Evolutionary conservation across 106 monocot genomes (phyloP).

Genomic region (Dactylorhiza incarnata): DNA sequence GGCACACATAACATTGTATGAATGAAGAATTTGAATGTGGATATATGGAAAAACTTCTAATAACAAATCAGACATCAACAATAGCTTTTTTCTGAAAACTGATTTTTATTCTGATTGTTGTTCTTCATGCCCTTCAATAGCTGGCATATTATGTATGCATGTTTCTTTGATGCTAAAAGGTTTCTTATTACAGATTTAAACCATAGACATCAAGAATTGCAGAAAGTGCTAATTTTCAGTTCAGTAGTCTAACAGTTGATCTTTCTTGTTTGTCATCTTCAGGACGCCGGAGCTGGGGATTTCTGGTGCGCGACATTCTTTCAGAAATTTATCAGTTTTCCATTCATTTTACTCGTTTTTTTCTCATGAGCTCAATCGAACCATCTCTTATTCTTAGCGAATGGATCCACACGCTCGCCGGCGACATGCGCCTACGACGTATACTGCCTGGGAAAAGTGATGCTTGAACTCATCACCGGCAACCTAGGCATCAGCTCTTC

Average conservation of each 20-base stretch:
- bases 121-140: too few relatives aligned
- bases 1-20: too few relatives aligned
- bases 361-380: not conserved
- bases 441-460: constrained; percentile 59
- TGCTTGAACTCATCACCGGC: constrained; percentile 58
- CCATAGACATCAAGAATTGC: too few relatives aligned
- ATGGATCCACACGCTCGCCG: constrained; percentile 18
- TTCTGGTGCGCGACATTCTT: constrained; percentile 5
- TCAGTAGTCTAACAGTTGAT: not conserved
- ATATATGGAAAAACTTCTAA: too few relatives aligned
- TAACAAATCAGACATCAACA: too few relatives aligned
- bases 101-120: too few relatives aligned
- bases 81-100: too few relatives aligned
- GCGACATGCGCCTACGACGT: constrained; percentile 47
- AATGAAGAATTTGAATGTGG: too few relatives aligned
- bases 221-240: not conserved
- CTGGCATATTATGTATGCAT: too few relatives aligned
- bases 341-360: not conserved
- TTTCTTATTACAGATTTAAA: too few relatives aligned
- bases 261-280: constrained; percentile 1
- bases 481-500: constrained; percentile 46
- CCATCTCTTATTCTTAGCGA: not conserved
- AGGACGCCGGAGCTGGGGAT: not conserved
- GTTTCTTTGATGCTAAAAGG: too few relatives aligned
- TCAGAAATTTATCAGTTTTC: not conserved